Conservation (phyloP, 2,329 filamentous ascomycete genomes). For the Epichloe glyceriae region DNA sequence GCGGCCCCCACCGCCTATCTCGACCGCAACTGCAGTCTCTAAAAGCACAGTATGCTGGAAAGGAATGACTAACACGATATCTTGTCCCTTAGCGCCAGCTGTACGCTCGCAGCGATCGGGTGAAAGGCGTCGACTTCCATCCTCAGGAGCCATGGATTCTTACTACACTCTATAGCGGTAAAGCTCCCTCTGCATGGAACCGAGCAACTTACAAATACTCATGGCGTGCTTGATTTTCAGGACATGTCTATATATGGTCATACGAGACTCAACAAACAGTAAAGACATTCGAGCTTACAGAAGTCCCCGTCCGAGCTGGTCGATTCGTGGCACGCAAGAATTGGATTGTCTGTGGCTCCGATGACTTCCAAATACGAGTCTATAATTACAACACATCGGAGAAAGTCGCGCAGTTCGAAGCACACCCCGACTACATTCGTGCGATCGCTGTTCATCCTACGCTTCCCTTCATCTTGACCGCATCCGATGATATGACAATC, state of each 20-base stretch:
- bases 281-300: constrained; percentile 97
- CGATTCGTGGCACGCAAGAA: constrained; percentile 97
- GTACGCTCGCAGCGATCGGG: constrained; percentile 76
- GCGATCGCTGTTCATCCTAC: constrained; percentile 92
- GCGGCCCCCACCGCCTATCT: constrained; percentile 6
- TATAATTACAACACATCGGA: constrained; percentile 99
- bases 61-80: background rate
- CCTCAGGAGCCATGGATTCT: constrained; percentile 94
- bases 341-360: constrained; percentile 94
- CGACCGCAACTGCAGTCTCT: background rate
- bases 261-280: constrained; percentile 94
- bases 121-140: constrained; percentile 96
- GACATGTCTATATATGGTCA: constrained; percentile 98
- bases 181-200: background rate
- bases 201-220: background rate
- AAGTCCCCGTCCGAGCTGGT: constrained; percentile 92
- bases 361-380: constrained; percentile 77
- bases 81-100: constrained; percentile 26
- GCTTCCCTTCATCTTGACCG: constrained; percentile 89
- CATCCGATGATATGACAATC: constrained; percentile 96
- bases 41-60: background rate
- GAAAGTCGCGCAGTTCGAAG: constrained; percentile 94
- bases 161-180: constrained; percentile 91
- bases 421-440: constrained; percentile 95
- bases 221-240: constrained; percentile 27